Base-by-base conservation (phyloP, 148 eudicot genomes). In the Chenopodium quinoa region DNA sequence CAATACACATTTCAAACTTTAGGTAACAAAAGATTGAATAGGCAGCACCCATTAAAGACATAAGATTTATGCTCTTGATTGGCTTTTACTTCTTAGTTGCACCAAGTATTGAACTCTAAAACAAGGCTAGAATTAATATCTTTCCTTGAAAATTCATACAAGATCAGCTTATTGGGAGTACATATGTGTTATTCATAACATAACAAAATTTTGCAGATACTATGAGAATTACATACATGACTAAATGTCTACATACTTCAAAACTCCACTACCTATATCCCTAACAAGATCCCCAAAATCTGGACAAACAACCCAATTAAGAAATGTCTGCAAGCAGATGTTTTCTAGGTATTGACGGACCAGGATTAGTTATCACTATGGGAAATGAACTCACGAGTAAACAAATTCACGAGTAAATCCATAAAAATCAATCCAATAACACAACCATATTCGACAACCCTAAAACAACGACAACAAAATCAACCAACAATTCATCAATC, bases 261-360 rank as follows among this genome's bases (percentile, higher is more conserved):
- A 29, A 29, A 4, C 40, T 31, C 7, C 17, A 25, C 1, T 48
- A 48, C 14, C 2, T 47, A 64, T 12, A 23, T 44, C 34, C 17
- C 20, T 6, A 34, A 7, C 25, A 29, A 29, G 22, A 34, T 29
- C 16, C 44, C 23, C 34, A 14, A 8, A 72, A 60, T 73, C 19
- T 31, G 8, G 40, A 75, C 37, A 65, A 20, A 9, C 11, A 37
- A n/a, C 32, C 48, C 40, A 60, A 29, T 54, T 8, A 34, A 52
- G 75, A 77, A 82, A 56, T 31, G 48, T 52, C 29, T 31, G 67
- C 65, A 66, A 66, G 72, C 68, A 66, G 60, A 82, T 77, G 80
- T 58, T 71, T 63, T 17, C 23, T 12, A 62, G 64, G 19, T 74
- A 25, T 68, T 54, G 32, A 31, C 74, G 22, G 76, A 83, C 79